Evolutionary conservation across 1,139 yeast species (phyloP), one percentile per base, ranked within the genome.

Genomic region (Yarrowia galli): DNA sequence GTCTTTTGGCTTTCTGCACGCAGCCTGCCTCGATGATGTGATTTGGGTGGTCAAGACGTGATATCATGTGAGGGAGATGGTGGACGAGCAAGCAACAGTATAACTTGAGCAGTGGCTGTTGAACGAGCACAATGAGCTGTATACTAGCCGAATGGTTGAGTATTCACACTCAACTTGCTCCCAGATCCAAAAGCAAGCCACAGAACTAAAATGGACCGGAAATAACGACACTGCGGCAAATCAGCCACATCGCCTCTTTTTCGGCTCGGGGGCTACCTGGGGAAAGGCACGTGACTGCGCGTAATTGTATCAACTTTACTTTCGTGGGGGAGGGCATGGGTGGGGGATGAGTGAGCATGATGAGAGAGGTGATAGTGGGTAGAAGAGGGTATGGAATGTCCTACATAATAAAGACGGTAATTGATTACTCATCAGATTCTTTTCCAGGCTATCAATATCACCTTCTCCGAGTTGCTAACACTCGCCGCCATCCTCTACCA

Each of bases 1-100:
- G 2, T 8, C 22, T 18, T 54, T 54, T 38, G 61, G 46, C 46
- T 54, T 54, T 54, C 51, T 58, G 64, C 64, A 58, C 42, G 48
- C 48, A 32, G 28, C 49, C 42, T 43, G 64, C 51, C 28, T 43
- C 51, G 64, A 58, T 58, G 64, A 58, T 58, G 64, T 58, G 64
- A 58, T 58, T 58, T 20, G 40, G 64, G 42, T 15, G 51, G 16
- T 18, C 42, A 43, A 43, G 23, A 58, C 64, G 64, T 43, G 43
- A 43, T 58, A 28, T 56, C 60, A 53, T 53, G 60, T 53, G 60
- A 23, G 32, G 12, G 13, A 13, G n/a, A 18, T 13, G 12, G 2
- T 40, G 40, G n/a, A 6, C 40, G 12, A 2, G 36, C 36, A 5
- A 32, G 10, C 5, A 6, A 9, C 36, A 5, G 28, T 25, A 7